A percentile compares a stretch with the other conserved stretches of the same genome.
Conservation (phyloP, 106 monocot species). For the Xerophyta viscosa region DNA sequence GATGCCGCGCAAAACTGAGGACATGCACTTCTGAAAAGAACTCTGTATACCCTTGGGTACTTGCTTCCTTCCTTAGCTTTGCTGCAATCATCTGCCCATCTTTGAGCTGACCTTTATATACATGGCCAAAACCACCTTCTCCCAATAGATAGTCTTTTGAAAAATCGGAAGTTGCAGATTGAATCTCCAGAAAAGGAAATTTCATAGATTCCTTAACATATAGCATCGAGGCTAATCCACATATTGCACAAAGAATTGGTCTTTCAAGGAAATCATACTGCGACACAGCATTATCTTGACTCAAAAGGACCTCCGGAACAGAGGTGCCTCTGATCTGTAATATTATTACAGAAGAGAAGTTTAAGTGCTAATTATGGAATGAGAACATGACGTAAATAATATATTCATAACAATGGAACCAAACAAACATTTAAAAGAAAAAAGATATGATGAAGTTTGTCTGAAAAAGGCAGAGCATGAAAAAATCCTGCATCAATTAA, state of each 20-base stretch:
- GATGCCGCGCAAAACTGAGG: constrained; percentile 23
- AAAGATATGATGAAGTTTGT: too few relatives aligned
- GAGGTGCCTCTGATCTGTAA: constrained; percentile 1
- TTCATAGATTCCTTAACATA: constrained; percentile 43
- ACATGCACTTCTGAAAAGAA: constrained; percentile 29
- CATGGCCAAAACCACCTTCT: constrained; percentile 24
- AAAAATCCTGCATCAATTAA: too few relatives aligned
- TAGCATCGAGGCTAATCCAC: constrained; percentile 27
- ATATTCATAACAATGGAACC: too few relatives aligned
- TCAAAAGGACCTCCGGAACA: background rate
- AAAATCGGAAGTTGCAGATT: constrained; percentile 23
- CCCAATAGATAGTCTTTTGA: constrained; percentile 23
- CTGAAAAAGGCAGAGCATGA: too few relatives aligned
- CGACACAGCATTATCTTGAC: background rate
- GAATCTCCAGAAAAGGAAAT: constrained; percentile 34
- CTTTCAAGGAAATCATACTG: constrained; percentile 22
- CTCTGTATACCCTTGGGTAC: constrained; percentile 22
- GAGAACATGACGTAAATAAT: too few relatives aligned
- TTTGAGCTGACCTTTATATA: constrained; percentile 15
- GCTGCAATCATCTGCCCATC: constrained; percentile 28
- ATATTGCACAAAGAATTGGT: constrained; percentile 38
- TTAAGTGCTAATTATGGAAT: too few relatives aligned
- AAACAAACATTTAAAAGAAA: too few relatives aligned
- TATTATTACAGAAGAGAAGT: too few relatives aligned
- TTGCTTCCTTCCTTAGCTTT: constrained; percentile 22